phyloP scores from a whole-genome alignment of 2,329 filamentous ascomycete species.

The Penicillium capsulatum region DNA sequence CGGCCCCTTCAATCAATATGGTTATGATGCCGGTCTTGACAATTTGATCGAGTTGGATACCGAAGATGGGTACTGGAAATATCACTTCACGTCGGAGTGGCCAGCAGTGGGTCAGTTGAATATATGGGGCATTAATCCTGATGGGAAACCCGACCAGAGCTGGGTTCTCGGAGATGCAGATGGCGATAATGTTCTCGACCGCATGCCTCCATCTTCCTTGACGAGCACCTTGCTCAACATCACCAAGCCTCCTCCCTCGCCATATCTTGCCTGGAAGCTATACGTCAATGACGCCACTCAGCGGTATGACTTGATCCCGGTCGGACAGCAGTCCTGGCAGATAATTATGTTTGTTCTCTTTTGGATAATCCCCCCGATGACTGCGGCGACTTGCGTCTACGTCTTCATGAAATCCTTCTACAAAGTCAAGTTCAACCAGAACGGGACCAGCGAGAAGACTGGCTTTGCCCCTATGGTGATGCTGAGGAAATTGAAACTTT shows the following conservation, averaged over 20 bases:
- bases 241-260: constrained; percentile 51
- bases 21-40: constrained; percentile 57
- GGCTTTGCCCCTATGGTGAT: constrained; percentile 37
- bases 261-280: constrained; percentile 54
- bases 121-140: constrained; percentile 62
- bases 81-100: constrained; percentile 61
- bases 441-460: constrained; percentile 51
- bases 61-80: constrained; percentile 52
- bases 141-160: constrained; percentile 58
- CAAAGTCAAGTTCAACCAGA: constrained; percentile 59
- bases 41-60: constrained; percentile 49
- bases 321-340: constrained; percentile 52
- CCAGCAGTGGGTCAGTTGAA: constrained; percentile 60
- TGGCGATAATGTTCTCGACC: constrained; percentile 56
- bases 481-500: constrained; percentile 36
- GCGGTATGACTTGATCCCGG: constrained; percentile 49
- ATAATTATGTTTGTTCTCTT: constrained; percentile 54
- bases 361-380: constrained; percentile 51
- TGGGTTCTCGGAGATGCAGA: constrained; percentile 60
- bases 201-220: constrained; percentile 57
- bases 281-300: constrained; percentile 54
- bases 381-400: constrained; percentile 50
- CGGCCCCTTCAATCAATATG: constrained; percentile 61
- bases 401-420: constrained; percentile 60
- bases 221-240: constrained; percentile 56